Base-by-base conservation (phyloP, 2,329 filamentous ascomycete genomes). In the Trichoderma koningii region DNA sequence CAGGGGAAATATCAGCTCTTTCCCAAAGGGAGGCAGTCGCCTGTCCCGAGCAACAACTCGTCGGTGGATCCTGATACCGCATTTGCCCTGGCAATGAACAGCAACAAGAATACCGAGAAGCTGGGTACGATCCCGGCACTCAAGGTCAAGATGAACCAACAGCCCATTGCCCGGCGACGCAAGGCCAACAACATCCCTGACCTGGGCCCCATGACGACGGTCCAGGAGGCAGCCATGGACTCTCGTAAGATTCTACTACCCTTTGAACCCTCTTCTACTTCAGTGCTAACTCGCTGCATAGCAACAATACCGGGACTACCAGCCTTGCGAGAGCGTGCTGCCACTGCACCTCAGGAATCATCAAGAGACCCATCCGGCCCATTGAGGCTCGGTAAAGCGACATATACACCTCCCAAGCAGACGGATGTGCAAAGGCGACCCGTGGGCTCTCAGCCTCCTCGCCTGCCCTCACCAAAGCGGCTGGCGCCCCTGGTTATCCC, bases 261-360 rank as follows among this genome's bases (percentile, higher is more conserved):
- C 19, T 38, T 52, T 30, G n/a, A 63, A 5, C 12, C 3, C 14
- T 38, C n/a, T n/a, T 34, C 3, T 47, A 14, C 19, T 30, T 23
- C 48, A 21, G 38, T 7, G 47, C 57, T 45, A 51, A 53, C 50
- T 30, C 19, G 6, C 42, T 34, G 45, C 6, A 3, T 68, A 89
- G 87, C 88, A 68, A 89, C 88, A 30, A 88, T 90, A 69, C 88
- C 88, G 41, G 87, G 87, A 47, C 82, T 86, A 7, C 87, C 86
- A 63, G 81, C 87, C 41, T 75, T 89, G 28, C 86, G 89, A 69
- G 87, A 89, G 76, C 82, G 87, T 64, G 89, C 87, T 44, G 83
- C 82, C 65, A 88, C 85, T 73, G 84, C 85, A n/a, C 85, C 87
- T 15, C 57, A 65, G 21, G 66, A 41, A 12, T 34, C 38, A 34